Evolutionary conservation across 1,284 basidiomycete species (phyloP), one percentile per base, ranked within the genome.

Genomic region (Ustilago loliicola): DNA sequence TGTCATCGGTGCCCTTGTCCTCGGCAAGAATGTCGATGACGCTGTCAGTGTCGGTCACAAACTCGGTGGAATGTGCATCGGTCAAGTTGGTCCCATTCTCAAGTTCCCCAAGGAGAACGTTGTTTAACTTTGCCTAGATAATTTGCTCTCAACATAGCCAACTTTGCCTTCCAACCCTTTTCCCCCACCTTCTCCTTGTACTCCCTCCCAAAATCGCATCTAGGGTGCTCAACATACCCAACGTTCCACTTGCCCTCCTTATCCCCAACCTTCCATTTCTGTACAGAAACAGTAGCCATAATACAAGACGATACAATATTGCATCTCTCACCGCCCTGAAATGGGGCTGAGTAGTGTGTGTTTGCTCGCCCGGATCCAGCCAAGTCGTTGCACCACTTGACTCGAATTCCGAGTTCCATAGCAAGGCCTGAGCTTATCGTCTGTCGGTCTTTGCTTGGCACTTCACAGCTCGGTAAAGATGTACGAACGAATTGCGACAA

Each of bases 41-140:
- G 91, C 90, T 64, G 90, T 99, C 74, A 90, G 93, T 87, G 91
- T 91, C 50, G 97, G 96, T 2, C 96, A 99, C 88, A 93, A 92
- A 88, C 87, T 98, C 82, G 96, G 93, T 90, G 74, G 81, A 36
- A 95, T 97, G 91, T 94, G 92, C 88, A 92, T 98, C 61, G 91
- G 93, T 81, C 91, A 93, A 89, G 93, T 93, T 81, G 86, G 91
- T 19, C 87, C 88, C 21, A 76, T 80, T 45, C 81, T 86, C 68
- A 82, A 83, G 65, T 86, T 85, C 80, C 84, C 81, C 42, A 83
- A 81, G 78, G 81, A 81, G 47, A 68, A 78, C 57, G 76, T 83
- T 32, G 48, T 83, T 52, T 83, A 81, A 62, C 51, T 29, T 7
- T n/a, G 11, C n/a, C 8, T 29, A 32, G 19, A 53, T 38, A 34